Evolutionary conservation across 257 asterid genomes (phyloP), one percentile per base, ranked within the genome.

Genomic region (Agastache rugosa): DNA sequence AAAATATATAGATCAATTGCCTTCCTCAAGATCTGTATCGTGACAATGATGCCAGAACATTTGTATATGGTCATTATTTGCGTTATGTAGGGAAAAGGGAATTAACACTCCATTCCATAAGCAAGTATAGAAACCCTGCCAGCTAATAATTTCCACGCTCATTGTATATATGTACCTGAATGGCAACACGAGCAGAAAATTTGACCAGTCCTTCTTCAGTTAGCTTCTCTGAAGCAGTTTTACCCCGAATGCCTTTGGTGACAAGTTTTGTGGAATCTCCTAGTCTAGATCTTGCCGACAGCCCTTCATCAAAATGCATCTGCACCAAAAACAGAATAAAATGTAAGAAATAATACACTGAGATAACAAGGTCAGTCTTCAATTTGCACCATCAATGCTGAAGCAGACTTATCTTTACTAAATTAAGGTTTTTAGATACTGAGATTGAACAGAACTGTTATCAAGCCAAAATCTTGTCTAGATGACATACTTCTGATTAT

Each of bases 301-400:
- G 75, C 73, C 92, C 98, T 79, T 94, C 99, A 53, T 90, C 96
- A 77, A 94, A 94, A 85, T 94, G 99, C 93, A 85, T 80, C 96
- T 91, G 84, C 80, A 75, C 74, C 77, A 81, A 41, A 80, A 69
- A 69, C 15, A 50, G 55, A 69, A 67, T 55, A 76, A 73, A 71
- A 69, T 35, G 27, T 75, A 72, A 19, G 71, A 56, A 73, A 70
- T 58, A 51, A 67, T 58, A 48, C 77, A 60, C 23, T 8, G 44
- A 74, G 45, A 56, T 77, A 20, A 31, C 62, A 53, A 75, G 29
- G 22, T 3, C 56, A 67, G 39, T 17, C 50, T 34, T 22, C 60
- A 60, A 62, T 27, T 51, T 9, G 50, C 41, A 56, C 31, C 34
- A 61, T 50, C 23, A 34, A 51, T n/a, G 39, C 66, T 61, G 58